Percentiles rank a stretch among this genome's conserved stretches.
These are phyloP conservation scores for Beauveria australis DNA, from an alignment of 2,329 filamentous ascomycete species.

Conservation along the genomic window DNA sequence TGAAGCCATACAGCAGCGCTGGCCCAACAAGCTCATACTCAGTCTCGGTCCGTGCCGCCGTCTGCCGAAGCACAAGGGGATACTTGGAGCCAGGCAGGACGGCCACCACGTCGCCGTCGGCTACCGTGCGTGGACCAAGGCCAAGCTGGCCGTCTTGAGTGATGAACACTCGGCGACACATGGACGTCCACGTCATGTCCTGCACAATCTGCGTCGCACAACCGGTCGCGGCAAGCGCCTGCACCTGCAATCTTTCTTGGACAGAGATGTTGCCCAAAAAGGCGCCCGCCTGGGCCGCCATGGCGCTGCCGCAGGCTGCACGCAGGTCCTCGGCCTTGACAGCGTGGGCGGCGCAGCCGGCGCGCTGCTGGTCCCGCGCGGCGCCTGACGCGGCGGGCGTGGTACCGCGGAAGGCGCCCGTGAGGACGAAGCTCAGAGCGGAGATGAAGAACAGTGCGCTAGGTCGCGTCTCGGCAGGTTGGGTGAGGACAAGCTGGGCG, in stretches of 20 bases:
- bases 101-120: neutral
- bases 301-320: neutral
- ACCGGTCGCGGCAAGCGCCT: neutral
- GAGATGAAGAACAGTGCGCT: neutral
- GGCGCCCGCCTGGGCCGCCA: neutral
- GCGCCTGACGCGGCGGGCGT: neutral
- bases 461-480: neutral
- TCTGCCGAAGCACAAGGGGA: conserved; percentile 1
- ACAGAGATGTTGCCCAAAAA: neutral
- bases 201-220: conserved; percentile 8
- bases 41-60: neutral
- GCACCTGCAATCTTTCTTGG: neutral
- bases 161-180: conserved; percentile 8
- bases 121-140: conserved; percentile 5
- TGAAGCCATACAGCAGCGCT: conserved; percentile 7
- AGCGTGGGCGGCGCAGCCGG: conserved; percentile 7
- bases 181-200: conserved; percentile 13
- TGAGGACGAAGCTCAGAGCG: conserved; percentile 6
- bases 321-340: conserved; percentile 1
- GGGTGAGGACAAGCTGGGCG: neutral
- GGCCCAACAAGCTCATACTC: conserved; percentile 6
- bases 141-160: conserved; percentile 3
- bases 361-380: neutral
- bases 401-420: conserved; percentile 1
- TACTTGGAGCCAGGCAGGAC: conserved; percentile 1